Base-by-base conservation (phyloP, 345 rosid genomes). In the Melaleuca alternifolia region DNA sequence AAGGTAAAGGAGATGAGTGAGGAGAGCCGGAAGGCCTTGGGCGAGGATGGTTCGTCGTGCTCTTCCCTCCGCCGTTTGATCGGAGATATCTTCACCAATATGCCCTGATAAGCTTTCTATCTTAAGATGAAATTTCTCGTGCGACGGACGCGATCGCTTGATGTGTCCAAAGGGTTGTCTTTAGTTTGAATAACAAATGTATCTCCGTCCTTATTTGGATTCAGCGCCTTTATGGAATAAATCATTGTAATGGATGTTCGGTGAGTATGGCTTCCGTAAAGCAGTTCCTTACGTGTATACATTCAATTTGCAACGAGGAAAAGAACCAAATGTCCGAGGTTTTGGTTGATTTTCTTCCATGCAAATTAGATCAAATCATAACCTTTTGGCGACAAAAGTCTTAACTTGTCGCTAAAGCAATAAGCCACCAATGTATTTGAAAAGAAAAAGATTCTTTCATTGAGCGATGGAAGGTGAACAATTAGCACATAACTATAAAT, bases 31-130 rank as follows among this genome's bases (percentile, higher is more conserved):
- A 89, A 82, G 81, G 90, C 93, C 12, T 26, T 91, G 84, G 20
- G 75, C 30, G 90, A 91, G 3, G 93, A 92, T 83, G 95, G 95
- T 24, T 93, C 95, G 54, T 92, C 95, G 1, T 71, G 56, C 76
- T 84, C 79, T 18, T 85, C 89, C 2, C 46, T 91, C 11, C 61
- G 86, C 9, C 88, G 87, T 84, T 91, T 92, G 57, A 86, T 93
- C 18, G 33, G 37, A 10, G 92, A 94, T 83, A 88, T 88, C 9
- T 57, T 85, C 5, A 26, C 48, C 50, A 82, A 85, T 30, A 28
- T 75, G 44, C 4, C 50, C 10, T 50, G 51, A 41, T 41, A 41
- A 41, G 41, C 41, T 41, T 41, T 41, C 41, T 41, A 41, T 41
- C 41, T 41, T 41, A 41, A 41, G 41, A 41, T 41, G 41, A 41